Evolutionary conservation across 108 stramenopile genomes (phyloP).

Genomic region (Cyclotella baltica): DNA sequence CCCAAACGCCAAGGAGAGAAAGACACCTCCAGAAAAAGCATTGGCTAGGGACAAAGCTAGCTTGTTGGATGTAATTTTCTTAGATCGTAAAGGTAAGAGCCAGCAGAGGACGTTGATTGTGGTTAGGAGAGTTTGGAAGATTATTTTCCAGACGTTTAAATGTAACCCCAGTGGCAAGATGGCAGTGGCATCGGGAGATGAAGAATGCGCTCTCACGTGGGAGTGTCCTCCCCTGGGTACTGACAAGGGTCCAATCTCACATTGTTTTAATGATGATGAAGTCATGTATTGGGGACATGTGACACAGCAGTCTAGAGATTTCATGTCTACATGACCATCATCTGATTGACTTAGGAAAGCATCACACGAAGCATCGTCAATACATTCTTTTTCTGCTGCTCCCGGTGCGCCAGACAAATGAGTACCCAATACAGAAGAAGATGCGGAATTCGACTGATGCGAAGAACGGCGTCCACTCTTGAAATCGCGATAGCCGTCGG

Average conservation of each 20-base stretch:
- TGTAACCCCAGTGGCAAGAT: conserved; percentile 72
- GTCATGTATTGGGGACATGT: conserved; percentile 50
- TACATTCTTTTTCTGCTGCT: neutral
- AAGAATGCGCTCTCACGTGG: neutral
- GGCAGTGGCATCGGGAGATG: conserved; percentile 11
- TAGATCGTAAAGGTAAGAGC: conserved; percentile 82
- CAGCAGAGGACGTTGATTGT: conserved; percentile 92
- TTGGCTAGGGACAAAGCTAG: conserved; percentile 88
- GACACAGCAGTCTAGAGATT: conserved; percentile 29
- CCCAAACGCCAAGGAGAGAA: conserved; percentile 94
- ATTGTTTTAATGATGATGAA: conserved; percentile 11
- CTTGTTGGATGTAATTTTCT: conserved; percentile 85
- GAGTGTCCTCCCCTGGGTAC: conserved; percentile 52
- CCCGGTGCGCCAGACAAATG: neutral
- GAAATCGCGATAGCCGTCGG: conserved; percentile 28
- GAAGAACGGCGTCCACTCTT: conserved; percentile 27
- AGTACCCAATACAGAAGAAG: neutral
- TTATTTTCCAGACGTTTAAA: conserved; percentile 87
- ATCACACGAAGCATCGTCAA: no score
- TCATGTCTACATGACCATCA: neutral
- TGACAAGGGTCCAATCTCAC: neutral
- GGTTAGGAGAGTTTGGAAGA: conserved; percentile 87
- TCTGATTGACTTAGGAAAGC: no score
- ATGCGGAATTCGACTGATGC: conserved; percentile 2
- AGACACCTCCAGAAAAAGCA: conserved; percentile 97